Evolutionary conservation across 1,284 basidiomycete genomes (phyloP), one percentile per base, ranked within the genome.

Genomic region (Clitocybe nebularis): DNA sequence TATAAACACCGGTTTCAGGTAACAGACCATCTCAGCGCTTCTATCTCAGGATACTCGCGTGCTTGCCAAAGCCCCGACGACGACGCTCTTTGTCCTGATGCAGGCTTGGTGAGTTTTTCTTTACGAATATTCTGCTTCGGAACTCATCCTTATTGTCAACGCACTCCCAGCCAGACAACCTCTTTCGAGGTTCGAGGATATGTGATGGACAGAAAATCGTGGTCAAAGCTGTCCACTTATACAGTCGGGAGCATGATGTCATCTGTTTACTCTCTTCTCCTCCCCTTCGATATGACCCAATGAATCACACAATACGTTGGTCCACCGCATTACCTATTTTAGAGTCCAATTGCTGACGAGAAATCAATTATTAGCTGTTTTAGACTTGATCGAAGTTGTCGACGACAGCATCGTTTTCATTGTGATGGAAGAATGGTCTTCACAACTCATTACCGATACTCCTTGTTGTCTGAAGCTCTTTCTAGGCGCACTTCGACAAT

Each of bases 361-460:
- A 30, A 37, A 7, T 39, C 17, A 14, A 41, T 6, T 19, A 7
- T 52, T 7, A 87, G 84, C 84, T 35, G 68, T 87, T 11, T 59
- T 84, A 22, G 81, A 81, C 53, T 57, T 84, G 20, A 72, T 87
- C 39, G 72, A 77, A 49, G 64, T 76, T 16, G 59, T 63, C 1
- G 55, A 66, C n/a, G 77, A 83, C 41, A 58, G 67, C 38, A 55
- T 83, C 24, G 78, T 68, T 5, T 80, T 88, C 52, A 79, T 88
- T 43, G 75, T 87, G 28, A 86, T 86, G 83, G 84, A 86, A 57
- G 78, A 84, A 59, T 88, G 84, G 84, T 81, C 79, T 11, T 69
- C 82, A 6, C 71, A 81, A 43, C 61, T 84, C 17, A 66, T 82
- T 21, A 61, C 71, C 4, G 71, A 70, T 39, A 60, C 67, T 17